Evolutionary conservation across 768 basidiomycete genomes (phyloP), one percentile per base, ranked within the genome.

Genomic region (Mycena polygramma): DNA sequence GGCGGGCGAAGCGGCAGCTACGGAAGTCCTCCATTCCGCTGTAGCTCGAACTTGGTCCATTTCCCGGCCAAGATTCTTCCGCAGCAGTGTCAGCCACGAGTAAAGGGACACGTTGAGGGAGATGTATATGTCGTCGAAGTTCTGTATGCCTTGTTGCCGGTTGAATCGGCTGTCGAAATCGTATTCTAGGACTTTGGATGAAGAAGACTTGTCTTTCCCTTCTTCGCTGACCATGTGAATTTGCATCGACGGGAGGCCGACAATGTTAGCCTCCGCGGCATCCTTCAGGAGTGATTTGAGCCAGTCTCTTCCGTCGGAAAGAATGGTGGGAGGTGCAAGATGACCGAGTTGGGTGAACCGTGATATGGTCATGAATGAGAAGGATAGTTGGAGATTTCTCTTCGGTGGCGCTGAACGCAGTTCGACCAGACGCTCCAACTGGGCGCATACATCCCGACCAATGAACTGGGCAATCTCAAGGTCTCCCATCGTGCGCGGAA

Each of bases 81-180:
- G 89, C 48, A 94, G 84, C 26, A 91, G 79, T 1, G 92, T 93
- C 53, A 95, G 86, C 93, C 93, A 94, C 11, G 92, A 88, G 75
- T 95, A 95, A 2, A 95, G 82, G 0, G 91, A 87, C 75, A 94
- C 89, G 81, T 96, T 95, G 72, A 96, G 84, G 5, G 93, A 92
- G 79, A 96, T 94, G 79, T 92, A 95, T 63, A 96, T 94, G 73
- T 94, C 92, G 73, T 94, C 91, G 37, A 86, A 83, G 58, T 89
- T 87, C 73, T 84, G 82, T 79, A 83, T 82, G 30, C 85, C 87
- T 67, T 84, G 82, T 41, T 83, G 82, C 35, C 88, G 87, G 49
- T 87, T 80, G 77, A 94, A 94, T 65, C 86, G 81, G 76, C 91
- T 93, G 79, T 90, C 83, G 80, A 94, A 94, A 75, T 91, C 89